Base-by-base conservation (phyloP, 352 stramenopile species). In the Pythium rishiriense region DNA sequence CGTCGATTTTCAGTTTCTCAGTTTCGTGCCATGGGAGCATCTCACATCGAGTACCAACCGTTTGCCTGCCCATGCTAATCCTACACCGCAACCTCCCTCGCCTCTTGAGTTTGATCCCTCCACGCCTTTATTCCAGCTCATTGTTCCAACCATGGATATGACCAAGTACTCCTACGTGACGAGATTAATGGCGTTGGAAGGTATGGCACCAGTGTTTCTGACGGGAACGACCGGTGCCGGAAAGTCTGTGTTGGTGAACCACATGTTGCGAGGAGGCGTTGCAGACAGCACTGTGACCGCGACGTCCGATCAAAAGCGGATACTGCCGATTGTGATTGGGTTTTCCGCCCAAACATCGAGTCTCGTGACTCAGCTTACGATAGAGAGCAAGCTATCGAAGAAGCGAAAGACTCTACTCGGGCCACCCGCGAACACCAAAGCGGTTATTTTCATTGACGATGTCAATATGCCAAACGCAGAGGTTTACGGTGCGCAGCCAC, bases 371-470 rank as follows among this genome's bases (percentile, higher is more conserved):
- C 87, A 97, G 59, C 25, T 86, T n/a, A 90, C 79, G 26, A 89
- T 98, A 11, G 92, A 98, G 65, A 89, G 75, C 54, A 98, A 96
- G 58, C 74, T 98, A 29, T 67, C 85, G 26, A 96, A 96, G 69
- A 98, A 98, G 67, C 74, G 93, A 15, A 97, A 97, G 66, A 98
- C 91, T 2, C 60, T 97, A 21, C 78, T 98, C 0, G 93, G 93
- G 35, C 81, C 94, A 4, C 91, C 93, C 0, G 74, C 81, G 4
- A 81, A 85, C 52, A 85, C 80, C 4, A 25, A 41, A 19, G 79
- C 96, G 3, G 76, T 97, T 12, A 68, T 90, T 37, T 92, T 96
- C 49, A 79, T 98, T 22, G 93, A 98, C 66, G 93, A 98, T 66
- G 62, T 98, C 21, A 98, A 98, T 63, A 93, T 98, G 74, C 90